These are phyloP conservation scores for Nakazawaea wickerhamii DNA, from an alignment of 805 yeast genomes.

Conservation along the genomic window DNA sequence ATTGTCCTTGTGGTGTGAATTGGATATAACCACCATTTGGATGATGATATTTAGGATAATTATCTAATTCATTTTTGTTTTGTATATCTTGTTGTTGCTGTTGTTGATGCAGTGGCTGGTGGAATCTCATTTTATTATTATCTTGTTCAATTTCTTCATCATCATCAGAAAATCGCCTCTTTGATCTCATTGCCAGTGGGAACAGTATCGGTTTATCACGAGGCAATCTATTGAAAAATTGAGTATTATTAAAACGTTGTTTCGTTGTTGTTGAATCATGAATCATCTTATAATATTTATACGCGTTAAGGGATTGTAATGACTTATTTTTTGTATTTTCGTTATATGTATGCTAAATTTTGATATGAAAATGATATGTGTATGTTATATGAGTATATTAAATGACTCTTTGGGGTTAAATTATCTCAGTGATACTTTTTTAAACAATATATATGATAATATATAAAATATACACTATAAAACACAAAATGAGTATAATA, in stretches of 20 bases:
- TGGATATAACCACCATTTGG: slow-evolving; percentile 60
- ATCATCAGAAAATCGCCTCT: not conserved
- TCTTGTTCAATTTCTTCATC: not conserved
- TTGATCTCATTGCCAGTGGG: not conserved
- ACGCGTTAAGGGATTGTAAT: too few relatives aligned
- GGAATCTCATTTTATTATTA: not conserved
- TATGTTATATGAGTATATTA: too few relatives aligned
- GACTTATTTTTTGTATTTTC: too few relatives aligned
- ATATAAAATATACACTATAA: too few relatives aligned
- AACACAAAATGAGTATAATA: not conserved
- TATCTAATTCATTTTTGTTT: slow-evolving; percentile 31
- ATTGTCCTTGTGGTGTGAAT: slow-evolving; percentile 60
- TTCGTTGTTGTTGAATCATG: not conserved
- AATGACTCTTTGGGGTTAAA: too few relatives aligned
- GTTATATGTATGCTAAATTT: too few relatives aligned
- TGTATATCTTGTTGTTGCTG: slow-evolving; percentile 24
- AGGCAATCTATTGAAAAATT: not conserved
- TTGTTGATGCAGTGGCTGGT: not conserved
- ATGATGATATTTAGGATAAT: slow-evolving; percentile 52
- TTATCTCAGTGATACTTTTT: too few relatives aligned
- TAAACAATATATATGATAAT: too few relatives aligned
- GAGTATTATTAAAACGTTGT: not conserved
- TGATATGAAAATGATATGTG: too few relatives aligned
- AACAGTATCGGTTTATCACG: not conserved
- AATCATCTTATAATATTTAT: too few relatives aligned